Evolutionary conservation across 2,329 filamentous ascomycete species (phyloP), one percentile per base, ranked within the genome.

Genomic region (Sarocladium brachiariae): DNA sequence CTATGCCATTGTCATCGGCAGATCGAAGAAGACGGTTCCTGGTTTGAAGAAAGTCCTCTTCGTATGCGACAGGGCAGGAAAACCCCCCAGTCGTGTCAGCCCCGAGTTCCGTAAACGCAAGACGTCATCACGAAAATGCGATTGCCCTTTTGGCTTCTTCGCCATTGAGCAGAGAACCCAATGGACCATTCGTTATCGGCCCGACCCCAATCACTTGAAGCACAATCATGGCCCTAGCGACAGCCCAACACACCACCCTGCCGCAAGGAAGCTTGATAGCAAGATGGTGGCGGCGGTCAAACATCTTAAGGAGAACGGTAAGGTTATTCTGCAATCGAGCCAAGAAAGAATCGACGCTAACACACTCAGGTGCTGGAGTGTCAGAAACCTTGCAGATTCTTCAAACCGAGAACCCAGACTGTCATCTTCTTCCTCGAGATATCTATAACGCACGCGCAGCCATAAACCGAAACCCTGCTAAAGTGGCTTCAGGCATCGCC

Each of bases 131-230:
- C 73, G 81, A 41, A 85, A 85, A 59, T 84, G 81, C 58, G 81
- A 84, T 57, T 85, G 81, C 55, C 79, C 80, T 25, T 85, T 85
- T 62, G 81, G 81, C n/a, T 84, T 85, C 63, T 85, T 84, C 56
- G 81, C 81, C 51, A 81, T 85, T 34, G 81, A 85, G 62, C 80
- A 84, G 59, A 73, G 81, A 53, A 83, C 80, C 0, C 80, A 84
- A 57, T 85, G 81, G 81, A 80, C 80, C 0, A 77, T 85, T 52
- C 74, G 81, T 49, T 84, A 84, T 59, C 76, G 81, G 4, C 81
- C 81, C 2, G 77, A 84, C 54, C 64, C 71, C 5, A 60, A 70
- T 49, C 81, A 84, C 59, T 66, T 84, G 35, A 65, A 71, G 51
- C 81, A 85, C 63, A 85, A 85, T 58, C 81, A 85, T 58, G 78